Evolutionary conservation across 371 early-diverging fungal species (phyloP), one percentile per base, ranked within the genome.

Genomic region (Dinochytrium kinnereticum): DNA sequence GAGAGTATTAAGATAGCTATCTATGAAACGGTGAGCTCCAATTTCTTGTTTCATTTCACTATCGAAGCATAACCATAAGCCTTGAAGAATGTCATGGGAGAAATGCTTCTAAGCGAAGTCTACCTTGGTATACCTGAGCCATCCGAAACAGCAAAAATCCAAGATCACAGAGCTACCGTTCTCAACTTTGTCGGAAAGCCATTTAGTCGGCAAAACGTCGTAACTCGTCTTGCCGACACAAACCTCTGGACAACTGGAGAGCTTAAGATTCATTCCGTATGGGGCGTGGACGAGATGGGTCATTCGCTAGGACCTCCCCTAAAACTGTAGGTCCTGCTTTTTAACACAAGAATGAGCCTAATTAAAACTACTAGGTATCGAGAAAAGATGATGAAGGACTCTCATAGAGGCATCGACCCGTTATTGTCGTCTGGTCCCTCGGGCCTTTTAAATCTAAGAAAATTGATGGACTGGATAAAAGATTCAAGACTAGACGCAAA

Each of bases 391-490:
- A 51, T 53, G 53, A 53, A 53, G 34, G 68, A 37, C 13, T 13
- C 5, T 10, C 44, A 66, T 44, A 17, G 44, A 15, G 30, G 5
- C 49, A 74, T 66, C 28, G 74, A 77, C 44, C 77, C 77, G 1
- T 44, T 73, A 3, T 34, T 49, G 38, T 50, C 73, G 21, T 51
- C 68, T 17, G 70, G 75, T 7, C 53, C 75, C 1, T 70, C 76
- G 17, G 84, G 82, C 13, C 65, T 78, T 10, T n/a, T 83, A n/a
- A 81, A 81, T 44, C 44, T 86, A 31, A 73, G 80, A 31, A 81
- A 82, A 68, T 51, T 86, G 59, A 82, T 84, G 79, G 81, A 84
- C 31, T 86, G 84, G 84, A 76, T 79, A 21, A 68, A 68, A 49
- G 77, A 80, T 21, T 31, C 76, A 28, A 36, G 61, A n/a, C 30